Evolutionary conservation across 2,329 filamentous ascomycete species (phyloP), one percentile per base, ranked within the genome.

Genomic region (Sarocladium oryzae): DNA sequence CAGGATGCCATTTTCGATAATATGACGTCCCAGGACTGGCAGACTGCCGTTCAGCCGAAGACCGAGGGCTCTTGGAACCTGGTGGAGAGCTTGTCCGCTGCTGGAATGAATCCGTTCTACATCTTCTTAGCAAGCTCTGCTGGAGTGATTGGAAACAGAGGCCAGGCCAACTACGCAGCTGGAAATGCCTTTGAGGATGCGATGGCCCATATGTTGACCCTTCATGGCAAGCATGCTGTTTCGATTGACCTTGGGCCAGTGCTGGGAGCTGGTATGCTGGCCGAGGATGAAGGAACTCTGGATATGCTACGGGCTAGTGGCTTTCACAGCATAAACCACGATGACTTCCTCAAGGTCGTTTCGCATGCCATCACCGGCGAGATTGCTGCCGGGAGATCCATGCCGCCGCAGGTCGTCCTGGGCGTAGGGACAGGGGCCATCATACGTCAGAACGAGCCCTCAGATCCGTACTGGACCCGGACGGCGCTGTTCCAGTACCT

Each of bases 341-440:
- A 69, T 3, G 74, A 79, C 56, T 76, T 77, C 49, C 63, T 76
- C n/a, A 66, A 65, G 7, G 59, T 79, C 15, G 52, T 80, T 7
- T 66, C 69, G 24, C 68, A 70, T 16, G 75, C 77, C 49, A 71
- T 81, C 55, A 68, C 66, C 0, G 64, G 60, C 26, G 66, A 67
- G 30, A 60, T 61, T 20, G 54, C 57, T 2, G 56, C 56, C 1
- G 56, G 57, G 3, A 50, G 61, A 4, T 50, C 50, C 4, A 64
- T 71, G 30, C 77, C 76, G 0, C 56, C 73, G 0, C 76, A 79
- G 54, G 59, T 80, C 16, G 66, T 76, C n/a, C 70, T 76, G 18
- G 75, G 76, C 6, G 71, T 79, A 11, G 77, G 77, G 10, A 79
- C 77, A 1, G 78, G 78, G 16, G 78, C 78, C 1, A 66, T 80